A percentile compares a stretch with the other conserved stretches of the same genome.
phyloP scores from a whole-genome alignment of 1,284 basidiomycete genomes.

The Pterulicium gracile region DNA sequence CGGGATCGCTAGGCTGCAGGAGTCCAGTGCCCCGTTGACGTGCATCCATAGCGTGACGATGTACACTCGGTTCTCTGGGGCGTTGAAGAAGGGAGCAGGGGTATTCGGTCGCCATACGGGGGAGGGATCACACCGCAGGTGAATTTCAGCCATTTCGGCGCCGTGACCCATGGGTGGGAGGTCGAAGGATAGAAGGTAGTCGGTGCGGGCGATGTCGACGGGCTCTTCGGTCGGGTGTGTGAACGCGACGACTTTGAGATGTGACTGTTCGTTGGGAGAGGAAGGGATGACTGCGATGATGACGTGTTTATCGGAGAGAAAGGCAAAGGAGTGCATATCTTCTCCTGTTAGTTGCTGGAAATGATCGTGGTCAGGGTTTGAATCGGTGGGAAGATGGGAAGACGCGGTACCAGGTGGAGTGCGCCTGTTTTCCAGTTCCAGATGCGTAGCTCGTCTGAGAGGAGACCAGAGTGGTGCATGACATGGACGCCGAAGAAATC shows the following conservation, averaged over 20 bases:
- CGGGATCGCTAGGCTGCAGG: slow-evolving; percentile 36
- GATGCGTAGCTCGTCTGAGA: slow-evolving; percentile 34
- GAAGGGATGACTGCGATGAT: slow-evolving; percentile 17
- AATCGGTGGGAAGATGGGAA: slow-evolving; percentile 1
- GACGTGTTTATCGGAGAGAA: slow-evolving; percentile 32
- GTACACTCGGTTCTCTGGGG: slow-evolving; percentile 32
- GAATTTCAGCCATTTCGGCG: slow-evolving; percentile 20
- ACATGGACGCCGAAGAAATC: slow-evolving; percentile 39
- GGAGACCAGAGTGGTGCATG: slow-evolving; percentile 14
- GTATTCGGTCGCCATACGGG: slow-evolving; percentile 29
- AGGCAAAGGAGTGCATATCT: slow-evolving; percentile 31
- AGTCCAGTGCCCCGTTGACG: slow-evolving; percentile 14
- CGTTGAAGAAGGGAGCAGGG: slow-evolving; percentile 38
- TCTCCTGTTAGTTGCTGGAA: slow-evolving; percentile 22
- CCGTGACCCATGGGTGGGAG: slow-evolving; percentile 23
- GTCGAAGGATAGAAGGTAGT: slow-evolving; percentile 27
- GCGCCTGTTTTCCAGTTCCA: slow-evolving; percentile 53
- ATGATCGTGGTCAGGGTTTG: slow-evolving; percentile 8
- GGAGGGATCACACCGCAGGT: slow-evolving; percentile 47
- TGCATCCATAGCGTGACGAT: slow-evolving; percentile 33
- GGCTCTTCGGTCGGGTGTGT: slow-evolving; percentile 13
- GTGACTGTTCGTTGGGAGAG: slow-evolving; percentile 8
- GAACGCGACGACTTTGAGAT: slow-evolving; percentile 23
- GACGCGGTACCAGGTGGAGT: slow-evolving; percentile 29
- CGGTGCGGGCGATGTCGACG: slow-evolving; percentile 17